Percentiles rank a stretch among this genome's conserved stretches.
phyloP scores from a whole-genome alignment of 139 green algal species.

The Chlamydomonas incerta region DNA sequence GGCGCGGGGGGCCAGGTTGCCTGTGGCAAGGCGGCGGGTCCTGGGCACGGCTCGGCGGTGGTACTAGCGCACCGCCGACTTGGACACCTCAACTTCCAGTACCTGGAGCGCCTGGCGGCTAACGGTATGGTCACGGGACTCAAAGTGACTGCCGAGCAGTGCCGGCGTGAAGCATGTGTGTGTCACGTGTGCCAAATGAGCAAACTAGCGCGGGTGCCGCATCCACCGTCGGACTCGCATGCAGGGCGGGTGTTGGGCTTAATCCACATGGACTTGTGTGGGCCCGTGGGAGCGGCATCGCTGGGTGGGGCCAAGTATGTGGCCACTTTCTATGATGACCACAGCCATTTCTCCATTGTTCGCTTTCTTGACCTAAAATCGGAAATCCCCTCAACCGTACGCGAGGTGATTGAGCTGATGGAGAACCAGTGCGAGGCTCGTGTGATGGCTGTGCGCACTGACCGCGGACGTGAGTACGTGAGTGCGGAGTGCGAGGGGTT shows the following conservation, averaged over 20 bases:
- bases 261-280: background rate
- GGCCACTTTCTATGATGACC: background rate
- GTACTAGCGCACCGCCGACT: background rate
- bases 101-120: background rate
- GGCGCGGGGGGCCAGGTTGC: too few species aligned
- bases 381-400: too few species aligned
- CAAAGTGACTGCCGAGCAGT: background rate
- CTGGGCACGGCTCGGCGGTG: too few species aligned
- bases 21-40: too few species aligned
- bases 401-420: background rate
- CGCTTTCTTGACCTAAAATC: background rate
- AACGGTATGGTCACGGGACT: background rate
- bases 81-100: background rate
- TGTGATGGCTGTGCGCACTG: slow-evolving; percentile 6
- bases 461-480: slow-evolving; percentile 38
- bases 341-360: background rate
- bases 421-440: background rate
- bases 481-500: background rate
- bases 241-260: background rate
- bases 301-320: background rate
- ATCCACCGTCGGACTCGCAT: background rate
- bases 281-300: background rate
- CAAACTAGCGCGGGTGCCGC: background rate
- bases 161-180: too few species aligned
- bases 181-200: background rate